These are phyloP conservation scores for Clavispora santaluciae DNA, from an alignment of 805 yeast species.

Conservation along the genomic window DNA sequence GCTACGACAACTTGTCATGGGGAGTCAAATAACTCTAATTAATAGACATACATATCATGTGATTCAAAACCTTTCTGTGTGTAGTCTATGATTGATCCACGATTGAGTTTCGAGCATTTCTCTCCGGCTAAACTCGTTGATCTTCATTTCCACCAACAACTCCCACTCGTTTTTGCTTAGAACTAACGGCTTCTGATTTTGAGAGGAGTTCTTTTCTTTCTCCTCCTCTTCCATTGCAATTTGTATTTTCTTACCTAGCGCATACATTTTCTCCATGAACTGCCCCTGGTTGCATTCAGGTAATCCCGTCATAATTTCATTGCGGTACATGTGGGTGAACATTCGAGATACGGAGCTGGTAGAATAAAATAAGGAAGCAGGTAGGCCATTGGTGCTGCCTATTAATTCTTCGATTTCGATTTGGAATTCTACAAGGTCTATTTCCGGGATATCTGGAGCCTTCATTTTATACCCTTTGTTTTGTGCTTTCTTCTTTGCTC, in stretches of 20 bases:
- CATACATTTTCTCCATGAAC: not conserved
- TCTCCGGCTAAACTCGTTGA: not conserved
- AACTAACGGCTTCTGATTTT: not conserved
- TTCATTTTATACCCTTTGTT: not conserved
- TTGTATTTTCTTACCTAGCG: not conserved
- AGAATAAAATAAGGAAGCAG: not conserved
- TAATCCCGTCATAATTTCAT: not conserved
- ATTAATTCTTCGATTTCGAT: not conserved
- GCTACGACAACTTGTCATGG: conserved; percentile 70
- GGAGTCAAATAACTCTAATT: conserved; percentile 27
- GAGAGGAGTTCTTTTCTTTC: not conserved
- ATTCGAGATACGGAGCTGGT: not conserved
- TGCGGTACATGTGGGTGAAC: conserved; percentile 1
- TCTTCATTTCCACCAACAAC: not conserved
- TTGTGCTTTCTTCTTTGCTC: not conserved
- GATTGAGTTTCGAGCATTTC: not conserved
- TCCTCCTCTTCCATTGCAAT: not conserved
- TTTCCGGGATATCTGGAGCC: not conserved
- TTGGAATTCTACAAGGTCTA: not conserved
- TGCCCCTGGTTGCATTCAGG: not conserved
- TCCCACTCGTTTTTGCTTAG: not conserved
- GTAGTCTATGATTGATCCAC: not conserved
- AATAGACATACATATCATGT: not conserved
- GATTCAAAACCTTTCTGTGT: not conserved
- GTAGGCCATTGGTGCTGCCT: not conserved